These are phyloP conservation scores for Pseudocercospora crystallina DNA, from an alignment of 2,329 filamentous ascomycete genomes.

Conservation along the genomic window DNA sequence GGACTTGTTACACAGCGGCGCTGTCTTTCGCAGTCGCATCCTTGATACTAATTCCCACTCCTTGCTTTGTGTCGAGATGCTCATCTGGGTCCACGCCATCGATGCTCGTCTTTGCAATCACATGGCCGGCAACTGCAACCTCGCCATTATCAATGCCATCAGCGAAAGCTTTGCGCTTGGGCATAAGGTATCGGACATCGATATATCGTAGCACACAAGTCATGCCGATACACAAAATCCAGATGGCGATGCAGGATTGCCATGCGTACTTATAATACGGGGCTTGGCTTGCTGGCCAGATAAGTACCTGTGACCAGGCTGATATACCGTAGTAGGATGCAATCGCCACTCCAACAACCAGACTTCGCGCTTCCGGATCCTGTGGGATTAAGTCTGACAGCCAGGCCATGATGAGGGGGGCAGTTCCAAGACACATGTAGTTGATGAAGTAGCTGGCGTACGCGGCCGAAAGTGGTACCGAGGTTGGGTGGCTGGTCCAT, in stretches of 20 bases:
- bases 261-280: slow-evolving; percentile 51
- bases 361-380: slow-evolving; percentile 50
- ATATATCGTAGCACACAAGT: slow-evolving; percentile 46
- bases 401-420: slow-evolving; percentile 55
- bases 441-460: slow-evolving; percentile 56
- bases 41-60: no score
- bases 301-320: slow-evolving; percentile 53
- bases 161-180: slow-evolving; percentile 25
- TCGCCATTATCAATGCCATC: slow-evolving; percentile 20
- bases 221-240: slow-evolving; percentile 49
- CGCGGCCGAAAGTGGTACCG: slow-evolving; percentile 46
- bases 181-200: slow-evolving; percentile 44
- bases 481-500: slow-evolving; percentile 50
- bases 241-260: slow-evolving; percentile 49
- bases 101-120: slow-evolving; percentile 9
- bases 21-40: no score
- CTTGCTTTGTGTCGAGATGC: no score
- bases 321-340: slow-evolving; percentile 53
- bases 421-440: slow-evolving; percentile 50
- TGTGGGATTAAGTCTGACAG: slow-evolving; percentile 52
- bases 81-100: neutral
- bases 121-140: slow-evolving; percentile 21
- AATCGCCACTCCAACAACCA: slow-evolving; percentile 52
- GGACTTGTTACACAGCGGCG: no score
- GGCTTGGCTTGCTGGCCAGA: slow-evolving; percentile 54